Evolutionary conservation across 768 basidiomycete genomes (phyloP).

Genomic region (Phanerochaete sordida): DNA sequence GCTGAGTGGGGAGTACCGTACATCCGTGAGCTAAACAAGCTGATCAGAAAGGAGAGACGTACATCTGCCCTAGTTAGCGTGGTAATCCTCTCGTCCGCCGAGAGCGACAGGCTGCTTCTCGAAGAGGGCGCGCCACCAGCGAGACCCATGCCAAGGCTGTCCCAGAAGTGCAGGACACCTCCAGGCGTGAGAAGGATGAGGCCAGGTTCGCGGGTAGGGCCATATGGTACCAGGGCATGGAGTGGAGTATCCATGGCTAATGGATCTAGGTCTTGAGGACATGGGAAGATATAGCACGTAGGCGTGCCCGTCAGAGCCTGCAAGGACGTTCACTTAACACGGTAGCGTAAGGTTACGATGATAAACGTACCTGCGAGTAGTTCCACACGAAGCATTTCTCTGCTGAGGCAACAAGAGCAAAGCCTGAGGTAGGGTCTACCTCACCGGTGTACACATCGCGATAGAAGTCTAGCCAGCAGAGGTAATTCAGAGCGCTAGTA

Average conservation of each 20-base stretch:
- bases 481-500: neutral
- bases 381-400: slow-evolving; percentile 85
- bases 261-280: slow-evolving; percentile 47
- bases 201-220: slow-evolving; percentile 75
- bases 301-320: slow-evolving; percentile 67
- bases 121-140: slow-evolving; percentile 73
- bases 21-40: neutral
- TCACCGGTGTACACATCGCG: slow-evolving; percentile 65
- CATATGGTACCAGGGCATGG: slow-evolving; percentile 60
- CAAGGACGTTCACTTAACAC: neutral
- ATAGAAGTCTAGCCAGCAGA: slow-evolving; percentile 52
- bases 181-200: slow-evolving; percentile 71
- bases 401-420: slow-evolving; percentile 66
- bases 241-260: slow-evolving; percentile 50
- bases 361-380: slow-evolving; percentile 54
- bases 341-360: neutral
- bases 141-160: slow-evolving; percentile 78
- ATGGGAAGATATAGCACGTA: slow-evolving; percentile 81
- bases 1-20: slow-evolving; percentile 30
- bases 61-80: slow-evolving; percentile 66
- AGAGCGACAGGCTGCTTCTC: slow-evolving; percentile 45
- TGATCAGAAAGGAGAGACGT: slow-evolving; percentile 24
- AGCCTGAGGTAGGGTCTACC: slow-evolving; percentile 70
- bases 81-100: slow-evolving; percentile 56
- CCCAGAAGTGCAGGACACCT: slow-evolving; percentile 84